Conservation (phyloP, 495 filamentous ascomycete species). For the Amorphotheca resinae region DNA sequence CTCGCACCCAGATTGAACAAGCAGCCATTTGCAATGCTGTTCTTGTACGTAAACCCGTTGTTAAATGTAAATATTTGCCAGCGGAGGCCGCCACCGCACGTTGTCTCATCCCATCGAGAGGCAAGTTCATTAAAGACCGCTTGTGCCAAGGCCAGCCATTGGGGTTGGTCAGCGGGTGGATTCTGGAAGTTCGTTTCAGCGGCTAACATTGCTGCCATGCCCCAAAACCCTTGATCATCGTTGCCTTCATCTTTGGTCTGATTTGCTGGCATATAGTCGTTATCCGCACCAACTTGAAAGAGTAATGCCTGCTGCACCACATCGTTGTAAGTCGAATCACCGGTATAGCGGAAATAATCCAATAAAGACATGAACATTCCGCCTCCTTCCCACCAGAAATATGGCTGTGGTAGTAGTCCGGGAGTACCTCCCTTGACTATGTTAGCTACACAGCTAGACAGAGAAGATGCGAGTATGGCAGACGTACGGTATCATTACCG, state of each 20-base stretch:
- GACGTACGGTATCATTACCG: constrained; percentile 42
- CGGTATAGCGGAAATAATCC: constrained; percentile 57
- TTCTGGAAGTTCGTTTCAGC: constrained; percentile 51
- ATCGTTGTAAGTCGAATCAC: constrained; percentile 48
- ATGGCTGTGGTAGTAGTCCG: constrained; percentile 41
- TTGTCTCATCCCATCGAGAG: constrained; percentile 48
- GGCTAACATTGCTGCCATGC: constrained; percentile 53
- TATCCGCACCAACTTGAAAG: constrained; percentile 43
- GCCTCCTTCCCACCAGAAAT: constrained; percentile 70
- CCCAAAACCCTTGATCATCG: constrained; percentile 61
- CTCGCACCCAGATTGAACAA: constrained; percentile 69
- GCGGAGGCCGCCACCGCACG: constrained; percentile 64
- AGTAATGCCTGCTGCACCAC: constrained; percentile 40
- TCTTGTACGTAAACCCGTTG: constrained; percentile 62
- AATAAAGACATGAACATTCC: constrained; percentile 58
- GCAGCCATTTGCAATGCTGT: constrained; percentile 62
- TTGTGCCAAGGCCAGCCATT: constrained; percentile 73
- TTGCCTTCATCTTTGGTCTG: constrained; percentile 51
- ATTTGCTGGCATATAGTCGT: constrained; percentile 51
- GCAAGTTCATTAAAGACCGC: constrained; percentile 63
- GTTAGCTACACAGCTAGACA: neutral
- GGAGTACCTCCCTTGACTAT: constrained; percentile 27
- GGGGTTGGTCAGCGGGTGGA: constrained; percentile 42
- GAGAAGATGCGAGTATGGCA: neutral
- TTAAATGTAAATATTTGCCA: constrained; percentile 75